A percentile compares a stretch with the other conserved stretches of the same genome.
Conservation (phyloP, 208 protist species). For the Leishmania tarentolae region DNA sequence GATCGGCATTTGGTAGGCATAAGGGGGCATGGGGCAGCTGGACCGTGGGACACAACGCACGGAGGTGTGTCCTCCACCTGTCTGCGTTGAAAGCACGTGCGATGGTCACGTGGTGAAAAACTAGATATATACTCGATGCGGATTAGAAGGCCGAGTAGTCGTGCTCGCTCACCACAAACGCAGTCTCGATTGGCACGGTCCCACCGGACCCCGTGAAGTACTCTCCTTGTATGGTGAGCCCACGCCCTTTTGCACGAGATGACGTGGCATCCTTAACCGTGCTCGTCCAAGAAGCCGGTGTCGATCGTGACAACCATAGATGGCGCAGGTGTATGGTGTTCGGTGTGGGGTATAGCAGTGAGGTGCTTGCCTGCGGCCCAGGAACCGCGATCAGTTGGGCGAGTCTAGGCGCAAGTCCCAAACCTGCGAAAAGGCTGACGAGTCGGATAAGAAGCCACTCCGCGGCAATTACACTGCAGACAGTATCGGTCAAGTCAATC, state of each 20-base stretch:
- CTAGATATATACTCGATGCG: neutral
- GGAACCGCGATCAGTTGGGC: constrained; percentile 24
- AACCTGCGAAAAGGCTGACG: constrained; percentile 6
- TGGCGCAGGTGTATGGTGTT: neutral
- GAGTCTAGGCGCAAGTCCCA: constrained; percentile 8
- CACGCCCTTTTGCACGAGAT: neutral
- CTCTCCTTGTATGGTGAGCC: too few species aligned
- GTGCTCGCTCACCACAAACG: constrained; percentile 25
- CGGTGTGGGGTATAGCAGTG: constrained; percentile 22
- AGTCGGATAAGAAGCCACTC: constrained; percentile 32
- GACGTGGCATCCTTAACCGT: too few species aligned
- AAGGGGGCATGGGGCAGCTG: neutral
- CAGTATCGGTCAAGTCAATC: constrained; percentile 19
- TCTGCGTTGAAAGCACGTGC: neutral
- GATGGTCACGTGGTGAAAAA: neutral
- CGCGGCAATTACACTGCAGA: constrained; percentile 24
- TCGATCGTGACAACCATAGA: neutral
- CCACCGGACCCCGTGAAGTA: neutral
- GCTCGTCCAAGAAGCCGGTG: neutral
- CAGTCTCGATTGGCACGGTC: neutral
- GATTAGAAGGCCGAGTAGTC: constrained; percentile 14
- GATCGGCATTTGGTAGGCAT: neutral
- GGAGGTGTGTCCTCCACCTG: neutral
- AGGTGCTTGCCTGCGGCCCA: neutral
- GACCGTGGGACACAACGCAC: neutral